Evolutionary conservation across 495 filamentous ascomycete genomes (phyloP).

Genomic region (Penicillium odoratum): DNA sequence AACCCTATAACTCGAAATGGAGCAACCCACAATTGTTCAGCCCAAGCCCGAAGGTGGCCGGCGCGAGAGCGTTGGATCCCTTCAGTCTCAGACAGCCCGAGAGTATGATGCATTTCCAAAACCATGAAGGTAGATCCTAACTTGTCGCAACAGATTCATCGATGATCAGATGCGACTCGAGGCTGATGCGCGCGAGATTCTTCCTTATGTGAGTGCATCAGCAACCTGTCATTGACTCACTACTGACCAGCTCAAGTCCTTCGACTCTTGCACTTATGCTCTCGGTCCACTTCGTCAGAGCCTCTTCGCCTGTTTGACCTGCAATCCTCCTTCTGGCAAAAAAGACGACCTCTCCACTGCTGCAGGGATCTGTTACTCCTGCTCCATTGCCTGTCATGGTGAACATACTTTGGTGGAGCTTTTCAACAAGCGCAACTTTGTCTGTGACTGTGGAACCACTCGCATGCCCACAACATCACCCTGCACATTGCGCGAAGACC

Average conservation of each 20-base stretch:
- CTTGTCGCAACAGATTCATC: slow-evolving; percentile 63
- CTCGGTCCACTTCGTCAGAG: slow-evolving; percentile 83
- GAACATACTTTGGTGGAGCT: slow-evolving; percentile 95
- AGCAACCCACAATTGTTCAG: slow-evolving; percentile 7
- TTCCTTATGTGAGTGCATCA: slow-evolving; percentile 72
- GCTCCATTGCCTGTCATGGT: slow-evolving; percentile 94
- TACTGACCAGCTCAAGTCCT: slow-evolving; percentile 57
- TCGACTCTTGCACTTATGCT: slow-evolving; percentile 86
- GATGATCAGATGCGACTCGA: slow-evolving; percentile 87
- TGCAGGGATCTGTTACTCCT: slow-evolving; percentile 92
- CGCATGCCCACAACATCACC: slow-evolving; percentile 66
- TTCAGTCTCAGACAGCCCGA: slow-evolving; percentile 81
- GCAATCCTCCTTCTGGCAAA: slow-evolving; percentile 73
- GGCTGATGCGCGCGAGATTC: slow-evolving; percentile 87
- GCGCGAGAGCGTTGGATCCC: slow-evolving; percentile 60
- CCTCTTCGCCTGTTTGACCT: slow-evolving; percentile 89
- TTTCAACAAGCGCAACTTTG: slow-evolving; percentile 92
- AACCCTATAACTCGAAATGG: slow-evolving; percentile 9
- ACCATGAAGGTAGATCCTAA: background rate
- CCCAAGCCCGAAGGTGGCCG: slow-evolving; percentile 22
- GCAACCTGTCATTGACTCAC: slow-evolving; percentile 11
- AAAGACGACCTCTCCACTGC: slow-evolving; percentile 63
- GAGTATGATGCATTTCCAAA: slow-evolving; percentile 55
- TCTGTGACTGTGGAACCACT: slow-evolving; percentile 94
- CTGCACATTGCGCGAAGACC: slow-evolving; percentile 77